phyloP scores from a whole-genome alignment of 108 stramenopile species.

The Conticribra guillardii region DNA sequence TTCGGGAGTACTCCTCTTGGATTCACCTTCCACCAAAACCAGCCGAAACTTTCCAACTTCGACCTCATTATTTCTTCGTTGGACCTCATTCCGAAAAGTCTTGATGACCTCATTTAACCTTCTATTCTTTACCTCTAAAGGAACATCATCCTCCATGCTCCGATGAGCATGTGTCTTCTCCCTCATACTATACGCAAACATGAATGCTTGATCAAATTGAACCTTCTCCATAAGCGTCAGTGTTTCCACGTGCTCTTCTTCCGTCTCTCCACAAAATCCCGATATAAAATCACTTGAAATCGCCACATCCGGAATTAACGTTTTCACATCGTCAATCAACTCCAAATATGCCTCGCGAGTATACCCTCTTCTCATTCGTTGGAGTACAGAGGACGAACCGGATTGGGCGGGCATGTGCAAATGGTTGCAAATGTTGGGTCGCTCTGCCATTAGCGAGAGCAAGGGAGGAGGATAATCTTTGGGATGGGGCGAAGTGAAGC shows the following conservation, averaged over 20 bases:
- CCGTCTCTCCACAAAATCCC: constrained; percentile 98
- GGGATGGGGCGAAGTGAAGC: constrained; percentile 98
- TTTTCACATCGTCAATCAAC: constrained; percentile 76
- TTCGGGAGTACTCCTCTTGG: constrained; percentile 59
- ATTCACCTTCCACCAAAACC: constrained; percentile 84
- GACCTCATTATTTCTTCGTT: constrained; percentile 66
- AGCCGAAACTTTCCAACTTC: constrained; percentile 78
- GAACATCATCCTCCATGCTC: constrained; percentile 94
- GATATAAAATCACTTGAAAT: constrained; percentile 96
- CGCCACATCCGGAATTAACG: constrained; percentile 87
- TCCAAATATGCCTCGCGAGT: constrained; percentile 93
- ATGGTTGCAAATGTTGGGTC: constrained; percentile 89
- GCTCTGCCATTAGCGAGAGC: constrained; percentile 90
- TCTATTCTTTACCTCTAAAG: constrained; percentile 82
- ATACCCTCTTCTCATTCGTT: constrained; percentile 96
- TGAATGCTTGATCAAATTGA: constrained; percentile 94
- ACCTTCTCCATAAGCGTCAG: constrained; percentile 88
- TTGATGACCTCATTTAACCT: constrained; percentile 89
- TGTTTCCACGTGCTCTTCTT: constrained; percentile 94
- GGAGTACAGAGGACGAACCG: constrained; percentile 88
- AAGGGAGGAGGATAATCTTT: constrained; percentile 96
- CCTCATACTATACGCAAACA: constrained; percentile 97
- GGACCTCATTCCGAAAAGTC: constrained; percentile 69
- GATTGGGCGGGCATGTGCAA: constrained; percentile 98
- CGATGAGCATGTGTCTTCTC: constrained; percentile 94